These are phyloP conservation scores for Trichoderma lentiforme DNA, from an alignment of 2,329 filamentous ascomycete genomes.

Conservation along the genomic window DNA sequence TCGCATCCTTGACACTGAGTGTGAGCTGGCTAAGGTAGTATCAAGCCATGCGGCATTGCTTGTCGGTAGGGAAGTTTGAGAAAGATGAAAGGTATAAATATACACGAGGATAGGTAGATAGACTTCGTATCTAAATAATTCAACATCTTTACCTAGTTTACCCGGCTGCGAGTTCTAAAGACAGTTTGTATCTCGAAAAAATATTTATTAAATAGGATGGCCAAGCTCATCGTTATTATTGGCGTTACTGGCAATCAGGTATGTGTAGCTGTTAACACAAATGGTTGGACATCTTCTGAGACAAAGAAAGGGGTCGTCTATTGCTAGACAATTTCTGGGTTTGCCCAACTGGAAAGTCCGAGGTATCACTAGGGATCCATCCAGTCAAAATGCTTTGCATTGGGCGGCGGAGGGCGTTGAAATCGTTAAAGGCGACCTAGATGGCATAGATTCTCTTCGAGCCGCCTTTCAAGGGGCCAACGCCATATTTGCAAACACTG, in stretches of 20 bases:
- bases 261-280: not conserved
- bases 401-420: not conserved
- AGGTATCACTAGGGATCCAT: not conserved
- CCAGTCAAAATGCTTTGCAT: not conserved
- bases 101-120: not conserved
- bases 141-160: not conserved
- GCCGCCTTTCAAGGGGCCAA: not conserved
- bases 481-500: not conserved
- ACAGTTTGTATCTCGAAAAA: not conserved
- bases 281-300: not conserved
- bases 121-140: not conserved
- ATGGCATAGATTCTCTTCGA: not conserved
- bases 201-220: not conserved
- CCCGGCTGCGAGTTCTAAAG: not conserved
- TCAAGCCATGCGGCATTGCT: not conserved
- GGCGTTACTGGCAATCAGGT: not conserved
- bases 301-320: not conserved
- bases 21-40: not conserved
- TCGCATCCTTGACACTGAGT: not conserved
- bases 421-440: not conserved
- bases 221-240: not conserved
- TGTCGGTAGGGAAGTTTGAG: not conserved
- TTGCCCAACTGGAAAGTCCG: not conserved
- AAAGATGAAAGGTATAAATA: not conserved
- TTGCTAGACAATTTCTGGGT: not conserved